phyloP scores from a whole-genome alignment of 768 basidiomycete genomes.

The Mycena olivaceomarginata region DNA sequence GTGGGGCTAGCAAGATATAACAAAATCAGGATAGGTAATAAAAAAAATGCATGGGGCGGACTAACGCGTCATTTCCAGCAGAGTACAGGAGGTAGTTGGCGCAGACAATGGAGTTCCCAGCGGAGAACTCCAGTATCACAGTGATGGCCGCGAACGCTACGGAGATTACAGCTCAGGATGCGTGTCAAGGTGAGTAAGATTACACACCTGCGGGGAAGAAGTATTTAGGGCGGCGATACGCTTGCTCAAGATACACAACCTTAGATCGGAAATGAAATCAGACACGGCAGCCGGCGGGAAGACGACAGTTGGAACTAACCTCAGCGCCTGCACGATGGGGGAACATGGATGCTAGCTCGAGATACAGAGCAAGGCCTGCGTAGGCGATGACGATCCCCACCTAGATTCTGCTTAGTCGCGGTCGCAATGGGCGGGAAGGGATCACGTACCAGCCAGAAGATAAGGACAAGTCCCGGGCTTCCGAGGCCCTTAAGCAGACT shows the following conservation, averaged over 20 bases:
- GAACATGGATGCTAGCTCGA: constrained; percentile 68
- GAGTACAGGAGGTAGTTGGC: constrained; percentile 60
- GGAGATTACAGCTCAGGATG: neutral
- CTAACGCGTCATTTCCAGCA: constrained; percentile 46
- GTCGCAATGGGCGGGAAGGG: neutral
- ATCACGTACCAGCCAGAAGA: constrained; percentile 62
- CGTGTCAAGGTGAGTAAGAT: neutral
- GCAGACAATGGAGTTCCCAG: constrained; percentile 61
- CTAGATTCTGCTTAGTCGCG: neutral
- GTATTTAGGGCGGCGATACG: constrained; percentile 64
- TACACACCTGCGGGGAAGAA: constrained; percentile 58
- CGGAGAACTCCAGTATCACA: constrained; percentile 59
- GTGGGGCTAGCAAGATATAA: neutral
- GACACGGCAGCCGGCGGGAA: neutral
- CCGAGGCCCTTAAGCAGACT: constrained; percentile 60
- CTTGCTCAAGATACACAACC: constrained; percentile 51
- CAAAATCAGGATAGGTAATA: neutral
- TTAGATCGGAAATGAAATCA: constrained; percentile 14
- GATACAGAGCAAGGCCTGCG: constrained; percentile 61
- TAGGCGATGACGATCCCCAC: constrained; percentile 26
- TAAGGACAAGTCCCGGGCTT: constrained; percentile 60
- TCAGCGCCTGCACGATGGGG: constrained; percentile 70
- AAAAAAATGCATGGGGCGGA: neutral
- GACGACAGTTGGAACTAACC: constrained; percentile 50
- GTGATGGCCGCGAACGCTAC: constrained; percentile 63